These are phyloP conservation scores for Chaetoceros muelleri DNA, from an alignment of 108 stramenopile species.

Conservation along the genomic window DNA sequence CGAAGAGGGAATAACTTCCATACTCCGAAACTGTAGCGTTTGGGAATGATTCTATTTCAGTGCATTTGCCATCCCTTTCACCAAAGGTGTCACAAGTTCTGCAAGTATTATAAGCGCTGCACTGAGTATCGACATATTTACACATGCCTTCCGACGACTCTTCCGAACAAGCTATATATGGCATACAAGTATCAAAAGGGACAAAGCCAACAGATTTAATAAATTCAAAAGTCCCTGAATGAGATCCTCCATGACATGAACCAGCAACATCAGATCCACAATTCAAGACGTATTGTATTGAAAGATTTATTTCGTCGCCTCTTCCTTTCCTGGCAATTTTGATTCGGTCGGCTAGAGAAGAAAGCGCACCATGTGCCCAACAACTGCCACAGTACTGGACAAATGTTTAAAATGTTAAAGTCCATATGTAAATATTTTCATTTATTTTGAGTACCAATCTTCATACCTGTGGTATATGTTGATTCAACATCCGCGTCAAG, in stretches of 20 bases:
- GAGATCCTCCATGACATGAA: conserved; percentile 61
- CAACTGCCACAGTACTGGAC: conserved; percentile 68
- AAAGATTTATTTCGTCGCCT: conserved; percentile 49
- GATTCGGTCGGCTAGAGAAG: conserved; percentile 80
- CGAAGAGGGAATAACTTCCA: conserved; percentile 47
- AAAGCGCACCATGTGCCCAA: conserved; percentile 85
- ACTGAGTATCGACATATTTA: conserved; percentile 55
- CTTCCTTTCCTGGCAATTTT: conserved; percentile 78
- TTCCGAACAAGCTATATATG: conserved; percentile 71
- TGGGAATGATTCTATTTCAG: conserved; percentile 50
- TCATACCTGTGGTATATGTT: conserved; percentile 81
- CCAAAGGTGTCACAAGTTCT: conserved; percentile 46
- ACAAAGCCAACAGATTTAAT: conserved; percentile 40
- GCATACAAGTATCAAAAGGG: conserved; percentile 72
- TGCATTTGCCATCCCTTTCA: conserved; percentile 14
- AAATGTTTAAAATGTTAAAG: too few relatives aligned
- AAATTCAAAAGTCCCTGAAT: conserved; percentile 61
- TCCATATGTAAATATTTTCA: too few relatives aligned
- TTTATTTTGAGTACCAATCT: too few relatives aligned
- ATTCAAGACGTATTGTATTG: conserved; percentile 80
- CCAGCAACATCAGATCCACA: conserved; percentile 59
- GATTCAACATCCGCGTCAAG: conserved; percentile 76
- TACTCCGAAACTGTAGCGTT: conserved; percentile 86
- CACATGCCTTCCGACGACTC: conserved; percentile 75
- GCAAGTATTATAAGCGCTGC: conserved; percentile 58